Evolutionary conservation across 192 early-diverging fungal genomes (phyloP).

Genomic region (Coemansia sp.): DNA sequence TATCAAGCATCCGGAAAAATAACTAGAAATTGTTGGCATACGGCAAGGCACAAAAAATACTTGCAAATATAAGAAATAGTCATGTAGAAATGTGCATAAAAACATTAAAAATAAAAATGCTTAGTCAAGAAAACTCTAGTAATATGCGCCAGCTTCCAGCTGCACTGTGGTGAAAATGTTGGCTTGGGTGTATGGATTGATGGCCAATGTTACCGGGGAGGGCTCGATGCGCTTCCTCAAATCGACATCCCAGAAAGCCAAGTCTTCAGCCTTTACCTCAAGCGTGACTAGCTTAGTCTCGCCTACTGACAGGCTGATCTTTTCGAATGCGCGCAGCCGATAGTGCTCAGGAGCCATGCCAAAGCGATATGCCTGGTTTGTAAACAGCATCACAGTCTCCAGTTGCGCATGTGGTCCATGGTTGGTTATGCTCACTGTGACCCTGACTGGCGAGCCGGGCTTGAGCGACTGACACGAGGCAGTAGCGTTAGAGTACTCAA

Average conservation of each 20-base stretch:
- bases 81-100: not conserved
- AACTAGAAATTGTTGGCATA: too few relatives aligned
- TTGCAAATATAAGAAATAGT: too few relatives aligned
- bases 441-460: conserved; percentile 15
- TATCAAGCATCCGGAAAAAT: too few relatives aligned
- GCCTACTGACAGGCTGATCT: conserved; percentile 39
- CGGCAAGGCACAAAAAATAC: too few relatives aligned
- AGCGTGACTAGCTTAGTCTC: conserved; percentile 41
- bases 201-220: conserved; percentile 6
- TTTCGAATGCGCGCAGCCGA: conserved; percentile 52
- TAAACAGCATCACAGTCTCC: conserved; percentile 54
- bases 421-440: conserved; percentile 46
- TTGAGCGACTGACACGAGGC: conserved; percentile 10
- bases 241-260: conserved; percentile 23
- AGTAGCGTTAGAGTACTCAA: conserved; percentile 49
- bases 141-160: not conserved
- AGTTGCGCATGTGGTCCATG: conserved; percentile 37
- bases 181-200: conserved; percentile 17
- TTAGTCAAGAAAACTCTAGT: not conserved
- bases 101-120: not conserved
- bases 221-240: conserved; percentile 17
- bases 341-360: conserved; percentile 51
- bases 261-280: conserved; percentile 24
- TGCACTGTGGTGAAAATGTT: conserved; percentile 9
- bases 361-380: conserved; percentile 48